A percentile compares a stretch with the other conserved stretches of the same genome.
Conservation (phyloP, 2,329 filamentous ascomycete species). For the Colletotrichum destructivum region DNA sequence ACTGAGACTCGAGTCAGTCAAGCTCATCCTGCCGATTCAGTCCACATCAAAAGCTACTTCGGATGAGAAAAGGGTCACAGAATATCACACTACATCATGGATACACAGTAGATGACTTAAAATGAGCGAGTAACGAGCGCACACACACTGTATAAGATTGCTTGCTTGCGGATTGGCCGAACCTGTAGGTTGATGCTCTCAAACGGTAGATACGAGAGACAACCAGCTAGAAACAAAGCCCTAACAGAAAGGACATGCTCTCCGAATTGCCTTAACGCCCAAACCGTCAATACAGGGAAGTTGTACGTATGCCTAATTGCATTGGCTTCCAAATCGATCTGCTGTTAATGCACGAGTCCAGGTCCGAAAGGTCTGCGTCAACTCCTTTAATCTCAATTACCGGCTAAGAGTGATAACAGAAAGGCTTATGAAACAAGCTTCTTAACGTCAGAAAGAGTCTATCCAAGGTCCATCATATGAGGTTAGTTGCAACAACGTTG, state of each 20-base stretch:
- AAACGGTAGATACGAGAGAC: not conserved
- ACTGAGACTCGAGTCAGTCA: not conserved
- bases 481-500: not conserved
- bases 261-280: not conserved
- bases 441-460: not conserved
- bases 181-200: no score
- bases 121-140: no score
- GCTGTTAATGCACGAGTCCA: not conserved
- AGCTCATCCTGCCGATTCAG: not conserved
- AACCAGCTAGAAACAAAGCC: not conserved
- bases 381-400: not conserved
- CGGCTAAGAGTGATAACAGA: not conserved
- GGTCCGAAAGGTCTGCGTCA: not conserved
- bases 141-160: no score
- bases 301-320: not conserved
- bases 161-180: no score
- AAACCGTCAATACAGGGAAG: not conserved
- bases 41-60: no score
- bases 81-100: no score
- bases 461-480: not conserved
- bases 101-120: not conserved
- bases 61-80: not conserved
- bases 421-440: not conserved
- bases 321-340: not conserved
- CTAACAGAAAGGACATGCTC: not conserved